Evolutionary conservation across 2,329 filamentous ascomycete genomes (phyloP), one percentile per base, ranked within the genome.

Genomic region (Fusarium goolgardi): DNA sequence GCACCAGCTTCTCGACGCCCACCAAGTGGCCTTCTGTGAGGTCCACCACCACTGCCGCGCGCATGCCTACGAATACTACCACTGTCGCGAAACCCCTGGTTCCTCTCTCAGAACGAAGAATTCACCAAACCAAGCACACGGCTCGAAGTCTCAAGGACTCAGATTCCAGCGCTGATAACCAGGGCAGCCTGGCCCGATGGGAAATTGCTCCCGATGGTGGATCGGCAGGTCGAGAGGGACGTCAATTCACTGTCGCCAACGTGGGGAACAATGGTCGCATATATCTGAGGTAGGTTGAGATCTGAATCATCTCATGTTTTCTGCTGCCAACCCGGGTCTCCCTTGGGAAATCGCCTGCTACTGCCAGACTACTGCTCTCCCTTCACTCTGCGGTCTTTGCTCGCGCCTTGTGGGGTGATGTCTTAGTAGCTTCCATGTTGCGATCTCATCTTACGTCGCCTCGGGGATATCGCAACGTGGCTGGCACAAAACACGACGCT

Each of bases 181-280:
- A 72, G 45, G 63, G 59, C 21, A 70, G 53, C 44, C 55, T 61
- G 23, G 40, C 63, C 29, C 87, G 83, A 74, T 82, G 81, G 71
- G 86, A 88, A 55, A 81, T 88, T 59, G 80, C 83, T n/a, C 83
- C 86, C 13, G 90, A 92, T 73, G 85, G 85, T 60, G 80, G 83
- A 59, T 86, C 88, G 46, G 86, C 83, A 55, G 85, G 86, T 34
- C 85, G 89, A 62, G 88, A 90, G 75, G 90, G 88, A 49, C 86
- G 90, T 55, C 89, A 92, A 73, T 94, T 95, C 76, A 89, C 91
- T 3, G 92, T 95, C 55, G 88, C 90, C 51, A 94, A 94, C 77
- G 91, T 95, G 62, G 91, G 91, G 25, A 92, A 93, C 76, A 93
- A 94, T 79, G 92, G 92, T 39, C 89, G 90, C 76, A 92, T 95